Conservation (phyloP, 148 eudicot species). For the Suaeda aralocaspica region DNA sequence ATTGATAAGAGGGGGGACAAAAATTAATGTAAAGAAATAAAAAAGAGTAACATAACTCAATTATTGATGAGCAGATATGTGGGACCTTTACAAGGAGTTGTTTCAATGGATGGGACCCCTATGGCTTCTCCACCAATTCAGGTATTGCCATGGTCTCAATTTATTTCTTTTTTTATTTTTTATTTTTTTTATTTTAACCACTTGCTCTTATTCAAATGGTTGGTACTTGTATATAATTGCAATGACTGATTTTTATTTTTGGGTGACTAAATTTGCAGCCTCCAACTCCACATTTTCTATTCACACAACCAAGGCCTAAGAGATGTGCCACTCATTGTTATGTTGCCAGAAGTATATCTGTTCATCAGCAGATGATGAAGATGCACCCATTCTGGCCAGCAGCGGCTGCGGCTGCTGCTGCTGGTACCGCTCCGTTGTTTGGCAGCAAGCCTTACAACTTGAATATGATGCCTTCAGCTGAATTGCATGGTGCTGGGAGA, state of each 20-base stretch:
- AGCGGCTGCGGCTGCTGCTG: constrained; percentile 21
- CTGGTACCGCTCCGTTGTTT: constrained; percentile 53
- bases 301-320: constrained; percentile 75
- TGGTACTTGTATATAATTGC: not conserved
- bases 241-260: not conserved
- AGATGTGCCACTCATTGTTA: constrained; percentile 83
- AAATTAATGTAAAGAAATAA: not conserved
- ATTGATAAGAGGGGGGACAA: not conserved
- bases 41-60: constrained; percentile 4
- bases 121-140: constrained; percentile 72
- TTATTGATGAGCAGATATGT: constrained; percentile 56
- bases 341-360: constrained; percentile 65
- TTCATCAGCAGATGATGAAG: constrained; percentile 77
- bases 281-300: constrained; percentile 40
- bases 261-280: constrained; percentile 37
- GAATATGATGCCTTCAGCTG: constrained; percentile 61
- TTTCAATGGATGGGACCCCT: constrained; percentile 77
- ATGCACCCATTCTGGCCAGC: constrained; percentile 77
- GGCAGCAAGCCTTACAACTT: constrained; percentile 71
- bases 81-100: constrained; percentile 96
- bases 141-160: constrained; percentile 30
- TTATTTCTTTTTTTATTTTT: not conserved
- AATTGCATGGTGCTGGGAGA: constrained; percentile 50
- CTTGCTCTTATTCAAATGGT: not conserved
- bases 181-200: not conserved